Evolutionary conservation across 305 asterid species (phyloP).

Genomic region (Andrographis paniculata): DNA sequence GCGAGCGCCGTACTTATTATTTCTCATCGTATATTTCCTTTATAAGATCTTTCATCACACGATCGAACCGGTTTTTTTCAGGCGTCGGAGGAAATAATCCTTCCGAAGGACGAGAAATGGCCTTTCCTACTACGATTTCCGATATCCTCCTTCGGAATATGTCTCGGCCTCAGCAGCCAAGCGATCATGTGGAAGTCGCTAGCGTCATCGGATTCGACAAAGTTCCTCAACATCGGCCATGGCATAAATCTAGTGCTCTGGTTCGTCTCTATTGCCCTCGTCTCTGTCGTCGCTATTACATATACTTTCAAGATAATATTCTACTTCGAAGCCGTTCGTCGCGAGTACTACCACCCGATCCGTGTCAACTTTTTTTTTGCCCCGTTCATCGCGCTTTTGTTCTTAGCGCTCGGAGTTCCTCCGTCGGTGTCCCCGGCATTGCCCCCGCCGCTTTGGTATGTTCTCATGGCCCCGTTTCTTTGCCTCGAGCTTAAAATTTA

Average conservation of each 20-base stretch:
- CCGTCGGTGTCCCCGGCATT: conserved; percentile 27
- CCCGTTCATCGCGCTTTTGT: conserved; percentile 56
- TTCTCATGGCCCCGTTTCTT: conserved; percentile 53
- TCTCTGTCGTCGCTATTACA: conserved; percentile 23
- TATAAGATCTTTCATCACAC: neutral
- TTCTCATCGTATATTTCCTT: neutral
- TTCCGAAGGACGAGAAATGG: conserved; percentile 60
- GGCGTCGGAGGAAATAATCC: conserved; percentile 56
- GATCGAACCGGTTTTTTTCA: conserved; percentile 1
- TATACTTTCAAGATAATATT: conserved; percentile 41
- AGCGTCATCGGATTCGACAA: conserved; percentile 36
- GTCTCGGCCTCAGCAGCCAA: conserved; percentile 65
- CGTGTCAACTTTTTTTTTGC: conserved; percentile 71
- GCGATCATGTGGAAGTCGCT: conserved; percentile 63
- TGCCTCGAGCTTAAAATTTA: conserved; percentile 54
- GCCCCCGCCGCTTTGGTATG: conserved; percentile 38
- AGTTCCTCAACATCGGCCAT: conserved; percentile 37
- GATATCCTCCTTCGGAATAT: conserved; percentile 58
- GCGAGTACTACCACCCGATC: conserved; percentile 69
- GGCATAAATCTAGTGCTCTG: conserved; percentile 40
- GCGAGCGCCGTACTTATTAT: too few relatives aligned
- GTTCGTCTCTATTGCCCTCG: conserved; percentile 43
- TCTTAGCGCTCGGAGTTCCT: conserved; percentile 50
- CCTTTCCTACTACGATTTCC: conserved; percentile 71
- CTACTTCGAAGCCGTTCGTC: conserved; percentile 69